These are phyloP conservation scores for apple (Malus domestica) DNA, from an alignment of 306 rosid species.

Conservation along the genomic window ASM211411v1 NC_041797.1:4394001-4394500, in stretches of 20 bases:
- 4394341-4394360: slow-evolving; percentile 6
- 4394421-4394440: slow-evolving; percentile 61
- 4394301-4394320: not conserved
- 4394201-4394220: not conserved
- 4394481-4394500: not conserved
- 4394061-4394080: too few relatives aligned
- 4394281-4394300: not conserved
- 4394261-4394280: not conserved
- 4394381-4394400: not conserved
- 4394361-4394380: not conserved
- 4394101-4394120: too few relatives aligned
- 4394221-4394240: not conserved
- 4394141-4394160: too few relatives aligned
- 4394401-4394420: slow-evolving; percentile 47
- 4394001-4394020: too few relatives aligned
- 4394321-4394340: slow-evolving; percentile 4
- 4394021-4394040: too few relatives aligned
- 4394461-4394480: slow-evolving; percentile 48
- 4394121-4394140: too few relatives aligned
- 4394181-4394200: not conserved
- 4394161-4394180: too few relatives aligned
- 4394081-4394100: too few relatives aligned
- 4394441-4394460: slow-evolving; percentile 48
- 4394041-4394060: too few relatives aligned
- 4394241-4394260: not conserved